phyloP scores from a whole-genome alignment of 176 grass and related monocot genomes.

The Dactylis glomerata region DNA sequence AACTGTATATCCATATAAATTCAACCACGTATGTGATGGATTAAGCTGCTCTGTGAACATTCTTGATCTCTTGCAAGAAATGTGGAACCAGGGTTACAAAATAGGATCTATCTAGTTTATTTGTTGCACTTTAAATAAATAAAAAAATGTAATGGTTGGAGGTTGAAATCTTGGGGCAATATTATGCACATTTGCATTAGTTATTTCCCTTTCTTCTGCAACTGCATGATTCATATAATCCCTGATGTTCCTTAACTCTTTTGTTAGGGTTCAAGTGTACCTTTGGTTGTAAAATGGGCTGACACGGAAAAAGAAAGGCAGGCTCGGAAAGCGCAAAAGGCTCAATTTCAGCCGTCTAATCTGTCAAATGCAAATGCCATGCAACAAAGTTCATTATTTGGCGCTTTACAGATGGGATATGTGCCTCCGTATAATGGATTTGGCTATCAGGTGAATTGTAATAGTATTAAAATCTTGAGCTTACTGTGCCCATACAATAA shows the following conservation, averaged over 20 bases:
- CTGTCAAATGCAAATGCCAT: slow-evolving; percentile 61
- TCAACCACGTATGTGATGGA: slow-evolving; percentile 5
- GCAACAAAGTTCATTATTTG: slow-evolving; percentile 86
- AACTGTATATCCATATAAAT: background rate
- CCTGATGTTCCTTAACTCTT: slow-evolving; percentile 9
- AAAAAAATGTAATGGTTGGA: background rate
- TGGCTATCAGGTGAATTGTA: slow-evolving; percentile 89
- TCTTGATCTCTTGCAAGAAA: background rate
- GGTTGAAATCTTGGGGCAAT: background rate
- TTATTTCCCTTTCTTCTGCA: background rate
- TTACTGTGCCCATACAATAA: slow-evolving; percentile 8
- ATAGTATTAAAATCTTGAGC: background rate
- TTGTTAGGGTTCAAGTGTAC: slow-evolving; percentile 88
- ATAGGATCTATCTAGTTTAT: background rate
- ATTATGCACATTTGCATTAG: background rate
- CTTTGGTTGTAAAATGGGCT: slow-evolving; percentile 99
- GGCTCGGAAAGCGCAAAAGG: slow-evolving; percentile 86
- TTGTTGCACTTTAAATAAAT: background rate
- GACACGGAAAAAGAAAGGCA: slow-evolving; percentile 99
- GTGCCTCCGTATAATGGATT: slow-evolving; percentile 92
- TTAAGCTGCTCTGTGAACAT: background rate
- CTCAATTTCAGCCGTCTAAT: slow-evolving; percentile 68
- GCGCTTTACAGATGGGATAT: slow-evolving; percentile 87
- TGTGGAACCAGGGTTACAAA: background rate
- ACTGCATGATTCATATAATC: background rate